Percentiles rank a stretch among this genome's conserved stretches.
These are phyloP conservation scores for Myrica gale DNA, from an alignment of 306 rosid species.

Conservation along the genomic window DNA sequence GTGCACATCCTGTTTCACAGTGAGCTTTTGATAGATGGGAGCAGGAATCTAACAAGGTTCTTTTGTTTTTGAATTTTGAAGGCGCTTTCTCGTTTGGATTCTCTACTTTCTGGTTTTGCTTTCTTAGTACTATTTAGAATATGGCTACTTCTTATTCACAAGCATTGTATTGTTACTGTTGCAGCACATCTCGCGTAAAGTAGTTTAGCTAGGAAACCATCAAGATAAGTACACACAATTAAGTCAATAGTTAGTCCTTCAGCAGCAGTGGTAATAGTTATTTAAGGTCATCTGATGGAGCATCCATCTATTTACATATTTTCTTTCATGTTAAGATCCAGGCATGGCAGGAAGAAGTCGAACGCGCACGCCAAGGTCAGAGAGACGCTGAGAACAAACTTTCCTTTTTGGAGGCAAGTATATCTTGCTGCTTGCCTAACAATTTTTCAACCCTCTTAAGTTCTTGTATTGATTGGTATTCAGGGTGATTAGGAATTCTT, in stretches of 20 bases:
- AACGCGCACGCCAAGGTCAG: slow-evolving; percentile 92
- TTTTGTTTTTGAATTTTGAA: background rate
- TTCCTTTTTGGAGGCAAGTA: slow-evolving; percentile 74
- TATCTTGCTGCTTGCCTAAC: slow-evolving; percentile 18
- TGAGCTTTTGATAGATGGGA: background rate
- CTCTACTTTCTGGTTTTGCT: background rate
- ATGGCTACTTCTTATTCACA: no score
- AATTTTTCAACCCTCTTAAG: background rate
- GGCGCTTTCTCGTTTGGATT: background rate
- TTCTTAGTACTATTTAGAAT: background rate
- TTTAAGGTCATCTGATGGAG: slow-evolving; percentile 22
- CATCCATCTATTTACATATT: slow-evolving; percentile 7
- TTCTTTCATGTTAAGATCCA: slow-evolving; percentile 51
- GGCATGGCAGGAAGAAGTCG: slow-evolving; percentile 98
- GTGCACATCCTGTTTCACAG: background rate
- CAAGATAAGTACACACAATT: background rate
- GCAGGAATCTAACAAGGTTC: background rate
- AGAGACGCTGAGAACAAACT: slow-evolving; percentile 95
- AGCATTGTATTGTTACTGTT: no score
- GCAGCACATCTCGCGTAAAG: no score
- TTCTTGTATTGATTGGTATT: background rate
- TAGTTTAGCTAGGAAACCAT: background rate
- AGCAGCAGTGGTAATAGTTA: slow-evolving; percentile 16
- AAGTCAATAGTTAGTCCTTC: background rate
- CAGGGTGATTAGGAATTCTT: background rate